Conservation (phyloP, 441 rosid species). For the Pelargonium australe region DNA sequence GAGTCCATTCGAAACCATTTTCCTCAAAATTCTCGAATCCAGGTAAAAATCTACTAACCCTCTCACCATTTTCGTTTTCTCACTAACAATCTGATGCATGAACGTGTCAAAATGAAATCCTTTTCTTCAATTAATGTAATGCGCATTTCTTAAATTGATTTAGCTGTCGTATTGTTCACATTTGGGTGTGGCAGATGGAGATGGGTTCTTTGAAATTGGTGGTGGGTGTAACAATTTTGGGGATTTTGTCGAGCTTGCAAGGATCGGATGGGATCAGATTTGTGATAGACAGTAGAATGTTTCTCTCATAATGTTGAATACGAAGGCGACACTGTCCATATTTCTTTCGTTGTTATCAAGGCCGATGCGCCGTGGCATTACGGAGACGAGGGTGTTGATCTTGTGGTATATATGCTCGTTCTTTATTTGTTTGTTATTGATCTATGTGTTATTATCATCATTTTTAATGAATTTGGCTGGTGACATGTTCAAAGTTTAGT, state of each 20-base stretch:
- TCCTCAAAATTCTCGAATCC: too few relatives aligned
- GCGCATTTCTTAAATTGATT: background rate
- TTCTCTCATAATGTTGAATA: constrained; percentile 60
- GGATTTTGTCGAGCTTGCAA: constrained; percentile 25
- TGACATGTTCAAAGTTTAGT: background rate
- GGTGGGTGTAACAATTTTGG: constrained; percentile 27
- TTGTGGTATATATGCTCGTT: constrained; percentile 41
- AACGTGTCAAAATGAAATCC: too few relatives aligned
- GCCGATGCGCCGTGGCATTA: constrained; percentile 53
- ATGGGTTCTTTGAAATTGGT: constrained; percentile 21
- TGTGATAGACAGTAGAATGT: constrained; percentile 64
- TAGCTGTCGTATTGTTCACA: background rate
- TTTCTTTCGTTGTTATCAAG: constrained; percentile 60
- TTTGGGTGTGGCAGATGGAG: constrained; percentile 35
- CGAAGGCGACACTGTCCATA: constrained; percentile 57
- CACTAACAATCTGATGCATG: too few relatives aligned
- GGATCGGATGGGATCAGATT: constrained; percentile 51
- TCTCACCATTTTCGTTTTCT: too few relatives aligned
- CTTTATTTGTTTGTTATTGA: background rate
- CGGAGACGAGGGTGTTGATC: constrained; percentile 52
- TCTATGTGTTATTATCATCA: background rate
- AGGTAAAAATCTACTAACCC: too few relatives aligned
- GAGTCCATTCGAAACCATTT: too few relatives aligned
- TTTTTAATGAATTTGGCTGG: background rate
- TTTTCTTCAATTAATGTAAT: background rate